Evolutionary conservation across 371 early-diverging fungal species (phyloP), one percentile per base, ranked within the genome.

Genomic region (Mortierella sp.): DNA sequence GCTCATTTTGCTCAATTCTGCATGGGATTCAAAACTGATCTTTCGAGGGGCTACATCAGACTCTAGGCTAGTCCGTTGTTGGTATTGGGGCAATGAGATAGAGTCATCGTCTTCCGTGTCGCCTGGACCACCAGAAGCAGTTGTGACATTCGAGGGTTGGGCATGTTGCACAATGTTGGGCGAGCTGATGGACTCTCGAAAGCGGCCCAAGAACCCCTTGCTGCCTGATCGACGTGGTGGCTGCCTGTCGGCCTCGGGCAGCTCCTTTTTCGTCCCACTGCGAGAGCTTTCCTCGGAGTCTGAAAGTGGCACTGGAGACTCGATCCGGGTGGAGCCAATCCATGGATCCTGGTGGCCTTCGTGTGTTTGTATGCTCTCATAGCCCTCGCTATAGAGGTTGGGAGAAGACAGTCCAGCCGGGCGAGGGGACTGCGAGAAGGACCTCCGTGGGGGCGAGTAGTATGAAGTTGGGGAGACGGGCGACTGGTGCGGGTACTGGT

Each of bases 251-350:
- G 43, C 16, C 13, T 41, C 48, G 6, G 24, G 8, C n/a, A n/a
- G n/a, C n/a, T n/a, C n/a, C 12, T 51, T 44, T 51, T 57, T 57
- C 1, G 57, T 22, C 5, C 39, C 63, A 12, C 48, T 27, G 21
- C 49, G 47, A 7, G 63, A 58, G 37, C 64, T 56, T 8, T 70
- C 63, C 8, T 71, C 71, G 27, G 71, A 71, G 39, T 71, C 64
- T 2, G 55, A 37, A 10, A 59, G 13, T 2, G 63, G 63, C 4
- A 25, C 40, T 0, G 64, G 71, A 3, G 63, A 64, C 17, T 71
- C 71, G 1, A 57, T 28, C 9, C 60, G 63, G 40, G 51, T 21
- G 24, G 54, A 22, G n/a, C 63, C 54, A 16, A 22, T 60, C 71
- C 71, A 71, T 7, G 60, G 51, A 0, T 59, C 64, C 41, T 63